phyloP scores from a whole-genome alignment of 805 yeast species.

The Kregervanrija fluxuum region DNA sequence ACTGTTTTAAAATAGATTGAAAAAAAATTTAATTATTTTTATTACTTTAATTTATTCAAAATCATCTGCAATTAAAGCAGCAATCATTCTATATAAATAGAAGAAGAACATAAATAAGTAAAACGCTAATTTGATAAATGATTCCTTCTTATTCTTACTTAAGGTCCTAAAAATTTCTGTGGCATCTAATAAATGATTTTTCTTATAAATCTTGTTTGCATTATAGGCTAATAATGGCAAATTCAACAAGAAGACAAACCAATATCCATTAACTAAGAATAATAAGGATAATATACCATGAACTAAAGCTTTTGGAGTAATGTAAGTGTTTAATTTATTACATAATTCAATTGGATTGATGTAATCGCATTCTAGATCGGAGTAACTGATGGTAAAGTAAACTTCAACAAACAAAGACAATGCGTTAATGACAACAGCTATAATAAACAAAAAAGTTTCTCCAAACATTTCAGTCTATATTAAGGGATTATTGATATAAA shows the following conservation, averaged over 20 bases:
- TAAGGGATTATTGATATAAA: too few relatives aligned
- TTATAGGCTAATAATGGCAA: slow-evolving; percentile 82
- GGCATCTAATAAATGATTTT: slow-evolving; percentile 86
- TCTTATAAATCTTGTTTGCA: slow-evolving; percentile 67
- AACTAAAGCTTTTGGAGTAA: slow-evolving; percentile 82
- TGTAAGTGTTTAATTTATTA: slow-evolving; percentile 81
- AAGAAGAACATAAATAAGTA: slow-evolving; percentile 89
- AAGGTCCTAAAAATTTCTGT: slow-evolving; percentile 95
- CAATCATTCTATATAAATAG: slow-evolving; percentile 92
- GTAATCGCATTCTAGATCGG: slow-evolving; percentile 93
- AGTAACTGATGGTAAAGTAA: slow-evolving; percentile 90
- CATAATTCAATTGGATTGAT: slow-evolving; percentile 96
- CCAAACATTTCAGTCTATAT: slow-evolving; percentile 18
- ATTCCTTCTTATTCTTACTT: slow-evolving; percentile 86
- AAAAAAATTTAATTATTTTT: too few relatives aligned
- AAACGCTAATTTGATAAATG: slow-evolving; percentile 85
- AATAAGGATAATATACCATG: slow-evolving; percentile 66
- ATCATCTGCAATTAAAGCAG: slow-evolving; percentile 78
- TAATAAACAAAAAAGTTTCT: slow-evolving; percentile 49
- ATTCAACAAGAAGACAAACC: slow-evolving; percentile 82
- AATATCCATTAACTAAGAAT: slow-evolving; percentile 81
- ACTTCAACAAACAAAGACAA: slow-evolving; percentile 87
- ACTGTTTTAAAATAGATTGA: too few relatives aligned
- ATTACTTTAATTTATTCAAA: background rate
- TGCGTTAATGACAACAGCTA: slow-evolving; percentile 80